Base-by-base conservation (phyloP, 2,329 filamentous ascomycete species). In the Plectosphaerella sp. region DNA sequence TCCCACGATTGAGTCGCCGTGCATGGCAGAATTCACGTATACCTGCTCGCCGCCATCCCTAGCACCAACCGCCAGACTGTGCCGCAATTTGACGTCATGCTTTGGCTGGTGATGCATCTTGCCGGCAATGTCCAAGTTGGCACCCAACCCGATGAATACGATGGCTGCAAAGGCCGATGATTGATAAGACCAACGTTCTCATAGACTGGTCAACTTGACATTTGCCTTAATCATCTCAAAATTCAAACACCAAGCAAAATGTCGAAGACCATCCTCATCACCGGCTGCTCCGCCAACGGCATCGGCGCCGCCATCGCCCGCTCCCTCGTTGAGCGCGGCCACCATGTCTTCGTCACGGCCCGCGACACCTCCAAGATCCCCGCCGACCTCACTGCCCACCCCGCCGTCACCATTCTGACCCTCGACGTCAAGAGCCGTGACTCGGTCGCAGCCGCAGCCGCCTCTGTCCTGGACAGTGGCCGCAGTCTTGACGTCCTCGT, bases 291-390 rank as follows among this genome's bases (percentile, higher is more conserved):
- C 9, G 56, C 54, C 11, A 59, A 59, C 2, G 65, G 65, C 20
- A 61, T 66, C 35, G 64, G 63, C 36, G 58, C 61, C 16, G 57
- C 63, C 7, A 48, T 67, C 0, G 59, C 62, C 3, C 24, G 48
- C 3, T 50, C 57, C 22, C 57, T 67, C 14, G 51, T 55, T 24
- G 16, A 54, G 3, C 54, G 51, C 0, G 67, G 64, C 10, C 64
- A 64, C 36, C 62, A 61, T 33, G 67, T 71, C 43, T 64, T 68
- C 47, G 67, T 67, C 7, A 68, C 68, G 2, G 63, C 64, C 3
- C 60, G 67, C 3, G 55, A 60, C 33, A 54, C 59, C 7, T 55
- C 59, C 45, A 64, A 66, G 39, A 58, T 70, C 22, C 45, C 54
- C 2, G 49, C 52, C 25, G 51, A 57, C 5, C 56, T 67, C 12